A percentile compares a stretch with the other conserved stretches of the same genome.
Evolutionary conservation across 179 eudicot species (phyloP).

Genomic region (Vitellaria paradoxa): DNA sequence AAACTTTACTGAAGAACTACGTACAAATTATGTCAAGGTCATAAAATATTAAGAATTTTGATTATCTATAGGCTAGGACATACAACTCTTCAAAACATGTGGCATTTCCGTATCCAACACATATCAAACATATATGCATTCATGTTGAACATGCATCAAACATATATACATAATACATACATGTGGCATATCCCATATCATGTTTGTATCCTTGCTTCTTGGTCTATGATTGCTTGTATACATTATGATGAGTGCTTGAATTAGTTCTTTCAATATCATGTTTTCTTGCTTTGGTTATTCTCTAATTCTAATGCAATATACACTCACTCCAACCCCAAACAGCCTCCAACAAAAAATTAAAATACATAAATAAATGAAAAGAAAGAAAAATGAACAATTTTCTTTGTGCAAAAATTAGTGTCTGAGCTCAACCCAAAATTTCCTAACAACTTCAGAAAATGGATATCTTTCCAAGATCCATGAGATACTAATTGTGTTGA

Average conservation of each 20-base stretch:
- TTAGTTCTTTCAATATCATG: neutral
- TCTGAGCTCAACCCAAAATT: neutral
- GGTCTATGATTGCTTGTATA: neutral
- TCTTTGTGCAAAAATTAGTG: neutral
- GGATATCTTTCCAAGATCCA: neutral
- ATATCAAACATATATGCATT: too few relatives aligned
- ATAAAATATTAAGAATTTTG: neutral
- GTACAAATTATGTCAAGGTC: neutral
- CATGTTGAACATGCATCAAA: too few relatives aligned
- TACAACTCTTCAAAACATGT: too few relatives aligned
- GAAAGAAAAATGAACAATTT: neutral
- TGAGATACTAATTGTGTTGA: neutral
- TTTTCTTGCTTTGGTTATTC: neutral
- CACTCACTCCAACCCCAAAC: neutral
- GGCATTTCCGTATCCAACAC: too few relatives aligned
- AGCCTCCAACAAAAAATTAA: neutral
- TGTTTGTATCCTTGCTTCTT: too few relatives aligned
- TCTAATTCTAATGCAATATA: neutral
- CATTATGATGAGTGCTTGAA: conserved; percentile 5
- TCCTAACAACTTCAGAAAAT: neutral
- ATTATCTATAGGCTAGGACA: neutral
- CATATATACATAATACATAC: too few relatives aligned
- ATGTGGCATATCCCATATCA: too few relatives aligned
- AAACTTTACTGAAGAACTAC: neutral
- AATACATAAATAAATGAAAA: neutral